A percentile compares a stretch with the other conserved stretches of the same genome.
Conservation (phyloP, 805 yeast genomes). For the Tetrapisispora namnaoensis region DNA sequence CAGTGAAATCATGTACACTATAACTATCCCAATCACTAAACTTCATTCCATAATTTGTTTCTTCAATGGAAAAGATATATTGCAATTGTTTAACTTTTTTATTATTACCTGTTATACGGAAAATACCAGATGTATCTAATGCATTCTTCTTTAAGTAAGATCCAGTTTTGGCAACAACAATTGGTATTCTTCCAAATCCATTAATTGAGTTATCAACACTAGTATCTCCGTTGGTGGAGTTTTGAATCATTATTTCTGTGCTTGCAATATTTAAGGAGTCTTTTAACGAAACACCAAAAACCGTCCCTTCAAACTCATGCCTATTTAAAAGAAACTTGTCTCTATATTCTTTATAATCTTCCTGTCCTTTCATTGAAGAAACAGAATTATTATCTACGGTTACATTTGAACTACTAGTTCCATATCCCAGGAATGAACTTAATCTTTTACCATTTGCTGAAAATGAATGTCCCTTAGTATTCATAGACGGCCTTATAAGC, state of each 20-base stretch:
- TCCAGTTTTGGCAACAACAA: slow-evolving; percentile 92
- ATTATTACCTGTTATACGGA: slow-evolving; percentile 84
- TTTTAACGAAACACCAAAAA: slow-evolving; percentile 71
- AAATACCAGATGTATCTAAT: slow-evolving; percentile 75
- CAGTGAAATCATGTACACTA: slow-evolving; percentile 92
- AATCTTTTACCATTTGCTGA: slow-evolving; percentile 92
- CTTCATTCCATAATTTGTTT: slow-evolving; percentile 65
- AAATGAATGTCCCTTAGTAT: slow-evolving; percentile 37
- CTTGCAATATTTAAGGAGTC: slow-evolving; percentile 53
- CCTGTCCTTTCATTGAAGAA: neutral
- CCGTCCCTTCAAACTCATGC: slow-evolving; percentile 31
- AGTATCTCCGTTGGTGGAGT: slow-evolving; percentile 57
- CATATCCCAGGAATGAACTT: slow-evolving; percentile 34
- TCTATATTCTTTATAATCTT: slow-evolving; percentile 26
- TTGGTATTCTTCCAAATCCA: slow-evolving; percentile 81
- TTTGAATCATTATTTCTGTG: slow-evolving; percentile 54
- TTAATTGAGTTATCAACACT: slow-evolving; percentile 47
- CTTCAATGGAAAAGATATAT: slow-evolving; percentile 47
- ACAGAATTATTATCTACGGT: slow-evolving; percentile 67
- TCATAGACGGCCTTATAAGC: neutral
- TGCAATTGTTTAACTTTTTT: slow-evolving; percentile 79
- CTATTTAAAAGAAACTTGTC: slow-evolving; percentile 28
- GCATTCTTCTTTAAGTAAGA: slow-evolving; percentile 68
- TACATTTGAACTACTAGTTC: slow-evolving; percentile 81
- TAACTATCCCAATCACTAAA: slow-evolving; percentile 76